A percentile compares a stretch with the other conserved stretches of the same genome.
Conservation (phyloP, 306 rosid genomes). For the Quercus engelmannii region DNA sequence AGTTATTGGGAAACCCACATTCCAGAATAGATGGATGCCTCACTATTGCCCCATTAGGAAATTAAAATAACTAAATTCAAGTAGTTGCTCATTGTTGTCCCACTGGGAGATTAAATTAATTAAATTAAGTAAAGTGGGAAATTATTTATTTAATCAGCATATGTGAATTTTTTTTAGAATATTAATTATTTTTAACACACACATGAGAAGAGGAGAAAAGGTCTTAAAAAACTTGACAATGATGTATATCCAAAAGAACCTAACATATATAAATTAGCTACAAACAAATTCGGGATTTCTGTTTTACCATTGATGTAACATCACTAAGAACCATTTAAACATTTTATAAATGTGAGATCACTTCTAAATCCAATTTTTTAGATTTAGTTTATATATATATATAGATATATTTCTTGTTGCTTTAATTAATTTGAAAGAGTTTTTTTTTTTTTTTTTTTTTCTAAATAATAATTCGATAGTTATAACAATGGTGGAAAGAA, state of each 20-base stretch:
- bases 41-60: neutral
- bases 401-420: no score
- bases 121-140: neutral
- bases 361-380: neutral
- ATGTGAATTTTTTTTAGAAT: neutral
- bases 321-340: constrained; percentile 9
- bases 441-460: no score
- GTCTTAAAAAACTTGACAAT: no score
- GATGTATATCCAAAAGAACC: no score
- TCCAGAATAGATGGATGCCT: neutral
- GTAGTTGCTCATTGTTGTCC: neutral
- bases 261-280: neutral
- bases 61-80: neutral
- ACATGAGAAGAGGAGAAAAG: rapidly evolving
- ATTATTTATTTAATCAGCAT: neutral
- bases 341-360: neutral
- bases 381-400: neutral
- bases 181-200: no score
- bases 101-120: neutral
- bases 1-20: neutral
- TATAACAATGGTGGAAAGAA: no score
- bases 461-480: no score
- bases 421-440: no score
- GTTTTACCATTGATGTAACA: neutral
- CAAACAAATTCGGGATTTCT: neutral